phyloP scores from a whole-genome alignment of 306 rosid species.

The Morella rubra region DNA sequence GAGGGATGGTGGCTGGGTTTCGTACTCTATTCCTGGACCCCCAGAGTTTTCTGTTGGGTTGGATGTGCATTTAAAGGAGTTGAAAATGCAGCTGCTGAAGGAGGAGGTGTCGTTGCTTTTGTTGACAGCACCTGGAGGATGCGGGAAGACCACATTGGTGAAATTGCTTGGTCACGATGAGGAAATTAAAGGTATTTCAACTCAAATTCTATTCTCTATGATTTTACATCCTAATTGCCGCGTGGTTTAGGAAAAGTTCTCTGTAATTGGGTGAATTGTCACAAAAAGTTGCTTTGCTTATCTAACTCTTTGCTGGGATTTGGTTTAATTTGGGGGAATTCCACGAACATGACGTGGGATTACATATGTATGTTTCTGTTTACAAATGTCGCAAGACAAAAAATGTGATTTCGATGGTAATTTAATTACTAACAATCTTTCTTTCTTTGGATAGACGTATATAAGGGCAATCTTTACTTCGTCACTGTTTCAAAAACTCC shows the following conservation, averaged over 20 bases:
- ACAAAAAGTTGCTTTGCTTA: neutral
- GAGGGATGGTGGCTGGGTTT: conserved; percentile 5
- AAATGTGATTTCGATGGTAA: neutral
- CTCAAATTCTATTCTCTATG: too few relatives aligned
- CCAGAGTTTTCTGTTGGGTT: conserved; percentile 42
- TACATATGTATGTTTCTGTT: neutral
- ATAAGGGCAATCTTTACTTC: conserved; percentile 49
- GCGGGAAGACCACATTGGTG: conserved; percentile 57
- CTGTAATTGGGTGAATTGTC: neutral
- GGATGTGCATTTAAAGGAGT: too few relatives aligned
- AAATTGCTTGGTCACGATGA: conserved; percentile 37
- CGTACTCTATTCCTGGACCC: conserved; percentile 37
- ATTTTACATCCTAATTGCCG: neutral
- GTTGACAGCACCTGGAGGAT: conserved; percentile 50
- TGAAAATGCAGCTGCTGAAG: conserved; percentile 46
- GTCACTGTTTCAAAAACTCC: conserved; percentile 36
- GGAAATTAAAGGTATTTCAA: conserved; percentile 36
- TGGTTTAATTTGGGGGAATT: neutral
- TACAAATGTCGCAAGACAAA: neutral
- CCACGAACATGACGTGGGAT: neutral
- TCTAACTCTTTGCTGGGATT: neutral
- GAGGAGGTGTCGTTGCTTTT: conserved; percentile 4
- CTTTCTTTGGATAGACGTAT: conserved; percentile 39
- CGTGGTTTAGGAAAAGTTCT: too few relatives aligned
- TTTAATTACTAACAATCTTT: conserved; percentile 20